Evolutionary conservation across 371 early-diverging fungal species (phyloP), one percentile per base, ranked within the genome.

Genomic region (Mortierella sp.): DNA sequence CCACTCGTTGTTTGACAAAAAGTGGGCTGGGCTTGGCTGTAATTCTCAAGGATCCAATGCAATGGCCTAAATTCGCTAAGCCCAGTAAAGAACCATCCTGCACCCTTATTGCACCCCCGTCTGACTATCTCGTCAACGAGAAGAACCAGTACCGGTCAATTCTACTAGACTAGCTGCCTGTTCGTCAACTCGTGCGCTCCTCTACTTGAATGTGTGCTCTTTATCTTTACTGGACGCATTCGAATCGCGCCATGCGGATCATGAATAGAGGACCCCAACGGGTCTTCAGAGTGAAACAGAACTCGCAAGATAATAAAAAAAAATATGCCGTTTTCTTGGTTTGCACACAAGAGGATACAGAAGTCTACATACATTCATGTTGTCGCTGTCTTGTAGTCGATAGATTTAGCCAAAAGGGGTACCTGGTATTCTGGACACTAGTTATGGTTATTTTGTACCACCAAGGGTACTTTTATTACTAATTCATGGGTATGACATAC

Each of bases 231-330:
- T 6, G 60, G 3, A 68, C 43, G 2, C 43, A 68, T 38, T 38
- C 43, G 63, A 63, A 35, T 29, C 32, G 63, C 63, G 63, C 63
- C 27, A 60, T 60, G 63, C 63, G 65, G 65, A 21, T 65, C 21
- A 35, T 65, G 65, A 65, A 60, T 38, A 38, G 6, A 65, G 65
- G 32, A 21, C 21, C 27, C 41, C 8, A 68, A 38, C 41, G 60
- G 10, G 56, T 3, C 56, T 32, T 60, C 35, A 32, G 68, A 68
- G 41, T 68, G 68, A 68, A 68, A 38, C 68, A 41, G 43, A 68
- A 38, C 68, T 68, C 43, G 24, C 41, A 21, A 68, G 41, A 68
- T 41, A 68, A 68, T 38, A 65, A 21, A 68, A 41, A 2, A 5
- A 38, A 32, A 68, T 41, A 18, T 41, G 43, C 38, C 68, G 63